phyloP scores from a whole-genome alignment of 371 early-diverging fungal genomes.

The Mucor indicus region DNA sequence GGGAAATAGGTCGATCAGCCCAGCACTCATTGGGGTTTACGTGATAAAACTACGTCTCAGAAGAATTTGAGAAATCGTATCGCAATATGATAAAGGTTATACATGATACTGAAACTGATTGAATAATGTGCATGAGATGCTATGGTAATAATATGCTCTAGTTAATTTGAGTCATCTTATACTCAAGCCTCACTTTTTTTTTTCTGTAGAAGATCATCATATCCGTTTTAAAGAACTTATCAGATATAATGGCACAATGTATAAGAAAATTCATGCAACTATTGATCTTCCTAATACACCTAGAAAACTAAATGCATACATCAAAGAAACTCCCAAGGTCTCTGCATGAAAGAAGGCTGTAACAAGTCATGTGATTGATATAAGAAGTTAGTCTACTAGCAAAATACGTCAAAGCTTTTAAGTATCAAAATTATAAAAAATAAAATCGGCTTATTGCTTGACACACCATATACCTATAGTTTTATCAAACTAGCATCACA shows the following conservation, averaged over 20 bases:
- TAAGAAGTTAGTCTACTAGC: not conserved
- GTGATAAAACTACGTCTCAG: constrained; percentile 2
- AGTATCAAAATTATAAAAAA: too few species aligned
- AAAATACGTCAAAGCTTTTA: too few species aligned
- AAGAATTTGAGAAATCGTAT: constrained; percentile 2
- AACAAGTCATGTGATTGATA: not conserved
- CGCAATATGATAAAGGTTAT: constrained; percentile 2
- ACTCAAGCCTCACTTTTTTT: not conserved
- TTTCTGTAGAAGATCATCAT: not conserved
- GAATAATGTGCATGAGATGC: constrained; percentile 5
- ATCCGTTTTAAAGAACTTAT: constrained; percentile 2
- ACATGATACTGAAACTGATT: not conserved
- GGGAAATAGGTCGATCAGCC: not conserved
- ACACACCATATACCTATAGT: too few species aligned
- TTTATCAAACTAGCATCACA: too few species aligned
- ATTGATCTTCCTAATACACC: constrained; percentile 6
- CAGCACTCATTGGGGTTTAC: not conserved
- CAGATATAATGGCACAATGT: not conserved
- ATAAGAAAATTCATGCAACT: constrained; percentile 2
- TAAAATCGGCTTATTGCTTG: too few species aligned
- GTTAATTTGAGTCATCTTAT: constrained; percentile 3
- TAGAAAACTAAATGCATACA: constrained; percentile 2
- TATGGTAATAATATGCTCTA: not conserved
- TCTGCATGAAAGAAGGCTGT: constrained; percentile 9
- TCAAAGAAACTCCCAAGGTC: constrained; percentile 7